Conservation (phyloP, 352 stramenopile species). For the Peronosclerospora sorghi region DNA sequence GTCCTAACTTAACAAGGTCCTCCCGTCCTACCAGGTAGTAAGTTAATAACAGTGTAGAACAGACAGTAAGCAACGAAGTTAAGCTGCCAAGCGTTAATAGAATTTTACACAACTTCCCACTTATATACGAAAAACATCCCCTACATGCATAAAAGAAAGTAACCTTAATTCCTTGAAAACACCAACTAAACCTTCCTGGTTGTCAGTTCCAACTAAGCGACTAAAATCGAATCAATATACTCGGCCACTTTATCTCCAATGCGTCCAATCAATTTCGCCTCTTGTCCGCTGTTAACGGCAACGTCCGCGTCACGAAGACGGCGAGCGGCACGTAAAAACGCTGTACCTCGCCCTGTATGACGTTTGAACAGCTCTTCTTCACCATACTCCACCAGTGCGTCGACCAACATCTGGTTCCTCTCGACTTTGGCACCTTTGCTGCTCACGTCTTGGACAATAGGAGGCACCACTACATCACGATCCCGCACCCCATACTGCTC, state of each 20-base stretch:
- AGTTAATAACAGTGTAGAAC: no score
- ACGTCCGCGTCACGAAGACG: conserved; percentile 33
- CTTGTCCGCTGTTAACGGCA: conserved; percentile 32
- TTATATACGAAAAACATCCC: no score
- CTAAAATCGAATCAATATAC: conserved; percentile 42
- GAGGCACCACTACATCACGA: conserved; percentile 15
- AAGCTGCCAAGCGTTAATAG: no score
- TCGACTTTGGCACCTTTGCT: conserved; percentile 24
- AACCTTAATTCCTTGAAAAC: no score
- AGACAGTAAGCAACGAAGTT: no score
- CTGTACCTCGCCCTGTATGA: conserved; percentile 49
- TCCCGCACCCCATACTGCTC: conserved; percentile 18
- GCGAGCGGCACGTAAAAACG: conserved; percentile 50
- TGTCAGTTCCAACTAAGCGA: neutral
- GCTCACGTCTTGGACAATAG: conserved; percentile 42
- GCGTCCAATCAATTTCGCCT: conserved; percentile 44
- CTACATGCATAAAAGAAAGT: conserved; percentile 9
- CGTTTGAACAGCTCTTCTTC: conserved; percentile 39
- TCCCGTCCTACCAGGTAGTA: no score
- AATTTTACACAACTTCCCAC: no score
- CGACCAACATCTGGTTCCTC: conserved; percentile 53
- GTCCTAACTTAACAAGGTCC: no score
- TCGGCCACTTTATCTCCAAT: conserved; percentile 52
- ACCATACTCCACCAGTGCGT: conserved; percentile 47
- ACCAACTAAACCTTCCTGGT: neutral